These are phyloP conservation scores for Mortierella sp. DNA, from an alignment of 371 early-diverging fungal species.

Conservation along the genomic window DNA sequence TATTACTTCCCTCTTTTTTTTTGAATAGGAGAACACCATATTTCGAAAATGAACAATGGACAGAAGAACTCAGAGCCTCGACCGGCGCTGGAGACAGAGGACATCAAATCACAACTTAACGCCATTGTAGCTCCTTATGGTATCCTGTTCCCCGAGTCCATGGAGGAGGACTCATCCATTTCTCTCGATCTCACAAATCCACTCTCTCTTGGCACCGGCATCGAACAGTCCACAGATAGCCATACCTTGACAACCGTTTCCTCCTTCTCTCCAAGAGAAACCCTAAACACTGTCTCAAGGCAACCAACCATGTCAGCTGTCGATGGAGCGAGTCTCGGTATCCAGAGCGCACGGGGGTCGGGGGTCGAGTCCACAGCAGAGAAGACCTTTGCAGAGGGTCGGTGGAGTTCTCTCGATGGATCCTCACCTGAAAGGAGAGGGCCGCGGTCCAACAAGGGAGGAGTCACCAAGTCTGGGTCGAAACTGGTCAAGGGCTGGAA, in stretches of 20 bases:
- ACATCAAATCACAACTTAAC: constrained; percentile 24
- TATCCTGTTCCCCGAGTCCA: constrained; percentile 15
- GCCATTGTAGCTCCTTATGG: constrained; percentile 26
- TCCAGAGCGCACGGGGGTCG: neutral
- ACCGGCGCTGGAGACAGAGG: constrained; percentile 14
- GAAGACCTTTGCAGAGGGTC: neutral
- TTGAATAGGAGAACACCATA: neutral
- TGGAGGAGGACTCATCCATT: neutral
- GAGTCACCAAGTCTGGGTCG: constrained; percentile 13
- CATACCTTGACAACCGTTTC: neutral
- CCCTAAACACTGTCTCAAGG: neutral
- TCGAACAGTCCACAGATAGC: neutral
- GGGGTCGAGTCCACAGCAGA: neutral
- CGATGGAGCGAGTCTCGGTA: neutral
- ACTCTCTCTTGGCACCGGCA: neutral
- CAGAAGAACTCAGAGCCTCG: neutral
- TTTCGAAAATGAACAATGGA: constrained; percentile 1
- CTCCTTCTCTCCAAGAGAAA: neutral
- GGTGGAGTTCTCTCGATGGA: neutral
- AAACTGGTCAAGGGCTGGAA: constrained; percentile 39
- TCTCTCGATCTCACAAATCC: neutral
- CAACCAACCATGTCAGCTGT: neutral
- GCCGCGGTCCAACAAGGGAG: neutral
- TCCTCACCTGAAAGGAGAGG: neutral
- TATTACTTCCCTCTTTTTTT: neutral